Conservation (phyloP, 768 basidiomycete species). For the Lentinula detonsa region DNA sequence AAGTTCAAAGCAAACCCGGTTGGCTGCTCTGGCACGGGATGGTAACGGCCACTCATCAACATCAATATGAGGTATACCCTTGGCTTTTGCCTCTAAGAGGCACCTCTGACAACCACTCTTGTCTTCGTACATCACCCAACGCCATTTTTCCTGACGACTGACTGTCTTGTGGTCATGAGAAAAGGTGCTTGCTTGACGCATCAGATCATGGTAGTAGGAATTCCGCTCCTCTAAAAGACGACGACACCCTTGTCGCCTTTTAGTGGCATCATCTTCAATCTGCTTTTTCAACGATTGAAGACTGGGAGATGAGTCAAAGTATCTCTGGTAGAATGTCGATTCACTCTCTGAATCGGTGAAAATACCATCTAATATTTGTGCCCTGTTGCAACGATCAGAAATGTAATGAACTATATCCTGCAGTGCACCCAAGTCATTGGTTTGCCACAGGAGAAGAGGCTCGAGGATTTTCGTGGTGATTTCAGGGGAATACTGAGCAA, state of each 20-base stretch:
- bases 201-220: background rate
- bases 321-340: constrained; percentile 27
- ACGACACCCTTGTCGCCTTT: constrained; percentile 12
- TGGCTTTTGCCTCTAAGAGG: constrained; percentile 9
- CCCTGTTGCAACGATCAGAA: background rate
- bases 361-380: constrained; percentile 18
- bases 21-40: constrained; percentile 8
- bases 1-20: constrained; percentile 36
- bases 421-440: constrained; percentile 21
- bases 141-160: too few relatives aligned
- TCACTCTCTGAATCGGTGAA: constrained; percentile 19
- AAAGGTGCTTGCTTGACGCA: background rate
- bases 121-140: background rate
- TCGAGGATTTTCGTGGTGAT: constrained; percentile 31
- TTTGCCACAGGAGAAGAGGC: constrained; percentile 31
- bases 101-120: constrained; percentile 23
- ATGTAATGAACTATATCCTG: constrained; percentile 23
- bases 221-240: background rate
- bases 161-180: background rate
- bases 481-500: constrained; percentile 40
- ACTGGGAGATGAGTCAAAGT: constrained; percentile 17
- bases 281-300: constrained; percentile 16
- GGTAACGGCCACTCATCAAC: constrained; percentile 47
- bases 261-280: constrained; percentile 20
- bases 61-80: constrained; percentile 14